Base-by-base conservation (phyloP, 148 eudicot species). In the Fallopia convolvulus region DNA sequence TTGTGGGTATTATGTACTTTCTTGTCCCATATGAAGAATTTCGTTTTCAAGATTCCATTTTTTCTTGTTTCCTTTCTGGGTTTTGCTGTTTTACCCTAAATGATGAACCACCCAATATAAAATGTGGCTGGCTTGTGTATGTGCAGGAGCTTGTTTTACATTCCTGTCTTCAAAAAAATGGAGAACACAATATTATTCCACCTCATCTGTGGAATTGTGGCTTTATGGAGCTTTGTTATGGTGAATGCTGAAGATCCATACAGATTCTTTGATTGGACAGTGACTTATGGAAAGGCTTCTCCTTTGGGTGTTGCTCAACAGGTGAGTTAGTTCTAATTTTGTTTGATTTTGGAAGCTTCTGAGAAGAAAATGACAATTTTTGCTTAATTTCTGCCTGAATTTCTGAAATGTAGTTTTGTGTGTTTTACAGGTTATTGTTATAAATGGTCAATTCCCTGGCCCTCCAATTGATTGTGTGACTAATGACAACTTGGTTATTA, bases 401-500 rank as follows among this genome's bases (percentile, higher is more conserved):
- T 60, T 53, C 68, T 49, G 20, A 63, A 49, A 44, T 75, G n/a
- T 32, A 33, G 7, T 66, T 66, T 15, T 66, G 18, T 66, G 41
- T 4, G 50, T 41, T 72, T 20, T 83, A 74, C 68, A 95, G 99
- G 97, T 90, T 15, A 93, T 95, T 40, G 83, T 95, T 18, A 95
- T 95, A 68, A 95, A 95, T 82, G 98, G 97, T n/a, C 92, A 95
- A 74, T 93, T 95, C 79, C 98, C 99, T 76, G 99, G 99, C 32
- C 98, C 99, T 17, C 84, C 52, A 30, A 84, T 95, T 70, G 94
- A 93, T 55, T 79, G 84, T 81, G 94, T 90, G 33, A 93, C 99
- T 15, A 95, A 95, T 86, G 92, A 95, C 83, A 95, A 95, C 81
- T 82, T 91, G 23, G 80, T 93, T 70, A 80, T 95, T 76, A 93